Percentiles rank a stretch among this genome's conserved stretches.
phyloP scores from a whole-genome alignment of 2,329 filamentous ascomycete genomes.

The Fusarium penzigii region DNA sequence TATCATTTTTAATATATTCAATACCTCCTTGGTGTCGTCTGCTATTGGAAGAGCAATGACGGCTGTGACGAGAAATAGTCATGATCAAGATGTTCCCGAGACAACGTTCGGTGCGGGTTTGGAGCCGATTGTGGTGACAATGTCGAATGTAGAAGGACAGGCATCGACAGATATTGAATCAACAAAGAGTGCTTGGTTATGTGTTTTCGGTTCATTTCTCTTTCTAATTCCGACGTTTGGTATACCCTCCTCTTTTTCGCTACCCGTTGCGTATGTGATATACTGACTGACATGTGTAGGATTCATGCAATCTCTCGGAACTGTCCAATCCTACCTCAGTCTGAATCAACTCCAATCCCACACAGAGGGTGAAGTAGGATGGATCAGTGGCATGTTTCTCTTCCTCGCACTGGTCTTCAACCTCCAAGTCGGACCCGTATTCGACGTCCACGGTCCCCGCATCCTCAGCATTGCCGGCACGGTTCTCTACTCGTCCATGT shows the following conservation, averaged over 20 bases:
- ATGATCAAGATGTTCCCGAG: background rate
- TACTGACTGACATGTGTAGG: slow-evolving; percentile 31
- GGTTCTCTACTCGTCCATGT: slow-evolving; percentile 38
- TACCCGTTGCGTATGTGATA: too few species aligned
- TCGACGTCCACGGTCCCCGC: slow-evolving; percentile 48
- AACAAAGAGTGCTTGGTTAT: slow-evolving; percentile 22
- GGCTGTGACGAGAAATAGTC: background rate
- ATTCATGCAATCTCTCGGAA: slow-evolving; percentile 50
- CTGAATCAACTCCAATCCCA: slow-evolving; percentile 45
- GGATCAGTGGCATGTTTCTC: slow-evolving; percentile 49
- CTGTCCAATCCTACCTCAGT: slow-evolving; percentile 48
- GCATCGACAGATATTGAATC: slow-evolving; percentile 16
- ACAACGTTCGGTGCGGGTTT: background rate
- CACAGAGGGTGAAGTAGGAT: slow-evolving; percentile 46
- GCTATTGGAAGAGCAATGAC: too few species aligned
- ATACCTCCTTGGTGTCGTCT: background rate
- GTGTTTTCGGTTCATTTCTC: slow-evolving; percentile 26
- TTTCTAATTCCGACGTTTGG: slow-evolving; percentile 26
- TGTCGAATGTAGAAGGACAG: background rate
- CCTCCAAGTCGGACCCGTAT: slow-evolving; percentile 49
- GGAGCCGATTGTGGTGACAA: background rate
- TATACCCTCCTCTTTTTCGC: slow-evolving; percentile 2
- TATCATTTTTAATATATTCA: too few species aligned
- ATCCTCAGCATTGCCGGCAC: slow-evolving; percentile 41
- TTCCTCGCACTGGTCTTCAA: slow-evolving; percentile 47